Evolutionary conservation across 306 rosid species (phyloP).

Genomic region (Rubus idaeus): DNA sequence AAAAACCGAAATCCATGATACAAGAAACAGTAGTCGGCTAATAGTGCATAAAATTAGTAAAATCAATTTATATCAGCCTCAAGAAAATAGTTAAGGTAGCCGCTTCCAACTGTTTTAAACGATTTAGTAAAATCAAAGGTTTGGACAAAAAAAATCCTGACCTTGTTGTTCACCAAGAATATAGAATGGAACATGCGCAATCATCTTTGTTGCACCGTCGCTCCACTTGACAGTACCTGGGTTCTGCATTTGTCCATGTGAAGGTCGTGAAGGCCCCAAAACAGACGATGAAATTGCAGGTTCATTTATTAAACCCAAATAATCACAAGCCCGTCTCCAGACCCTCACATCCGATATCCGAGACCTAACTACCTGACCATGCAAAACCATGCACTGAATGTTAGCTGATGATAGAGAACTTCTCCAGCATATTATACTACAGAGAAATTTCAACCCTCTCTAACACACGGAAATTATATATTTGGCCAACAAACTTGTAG

Average conservation of each 20-base stretch:
- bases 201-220: conserved; percentile 76
- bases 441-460: background rate
- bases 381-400: conserved; percentile 13
- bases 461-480: background rate
- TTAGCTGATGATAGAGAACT: background rate
- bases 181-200: conserved; percentile 90
- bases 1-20: conserved; percentile 13
- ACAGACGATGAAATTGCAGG: conserved; percentile 84
- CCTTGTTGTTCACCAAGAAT: conserved; percentile 84
- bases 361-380: conserved; percentile 79
- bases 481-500: too few relatives aligned
- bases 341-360: conserved; percentile 80
- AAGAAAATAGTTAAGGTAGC: background rate
- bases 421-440: background rate
- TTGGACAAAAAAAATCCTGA: conserved; percentile 22
- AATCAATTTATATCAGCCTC: background rate
- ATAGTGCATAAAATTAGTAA: background rate
- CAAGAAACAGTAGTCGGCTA: background rate
- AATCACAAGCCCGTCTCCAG: conserved; percentile 89
- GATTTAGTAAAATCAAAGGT: background rate
- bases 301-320: conserved; percentile 83
- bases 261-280: conserved; percentile 79
- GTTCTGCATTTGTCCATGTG: conserved; percentile 48
- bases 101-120: background rate
- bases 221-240: conserved; percentile 87